Evolutionary conservation across 257 asterid species (phyloP).

Genomic region (Ocimum tenuiflorum): DNA sequence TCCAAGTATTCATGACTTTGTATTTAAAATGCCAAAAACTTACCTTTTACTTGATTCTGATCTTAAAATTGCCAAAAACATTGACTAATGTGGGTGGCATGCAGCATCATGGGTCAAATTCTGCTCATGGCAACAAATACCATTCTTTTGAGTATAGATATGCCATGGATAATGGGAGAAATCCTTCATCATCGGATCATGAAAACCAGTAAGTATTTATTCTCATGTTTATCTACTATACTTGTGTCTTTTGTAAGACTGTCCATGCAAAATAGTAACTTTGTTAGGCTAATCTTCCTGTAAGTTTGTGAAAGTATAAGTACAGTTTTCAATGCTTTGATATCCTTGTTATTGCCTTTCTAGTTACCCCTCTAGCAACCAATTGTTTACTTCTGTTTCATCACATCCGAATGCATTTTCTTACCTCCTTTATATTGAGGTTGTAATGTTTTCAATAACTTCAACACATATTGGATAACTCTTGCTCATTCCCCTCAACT

Average conservation of each 20-base stretch:
- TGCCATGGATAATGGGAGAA: slow-evolving; percentile 55
- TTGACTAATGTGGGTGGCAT: slow-evolving; percentile 26
- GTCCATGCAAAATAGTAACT: slow-evolving; percentile 8
- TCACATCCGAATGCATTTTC: not conserved
- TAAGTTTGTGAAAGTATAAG: not conserved
- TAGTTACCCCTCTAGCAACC: slow-evolving; percentile 7
- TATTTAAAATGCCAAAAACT: slow-evolving; percentile 1
- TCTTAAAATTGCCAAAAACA: slow-evolving; percentile 15
- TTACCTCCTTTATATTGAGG: slow-evolving; percentile 1
- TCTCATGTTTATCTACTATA: slow-evolving; percentile 3
- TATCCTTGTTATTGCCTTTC: not conserved
- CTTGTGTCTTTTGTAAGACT: not conserved
- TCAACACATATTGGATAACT: not conserved
- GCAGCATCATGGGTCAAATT: slow-evolving; percentile 79
- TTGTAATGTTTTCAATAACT: not conserved
- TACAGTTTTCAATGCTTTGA: not conserved
- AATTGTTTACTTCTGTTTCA: not conserved
- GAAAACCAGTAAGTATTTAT: slow-evolving; percentile 74
- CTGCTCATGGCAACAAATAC: slow-evolving; percentile 51
- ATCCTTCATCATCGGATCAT: slow-evolving; percentile 68
- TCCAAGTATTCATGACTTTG: slow-evolving; percentile 2
- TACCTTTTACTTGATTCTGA: slow-evolving; percentile 12
- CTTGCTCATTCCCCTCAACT: slow-evolving; percentile 18
- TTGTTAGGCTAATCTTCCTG: not conserved
- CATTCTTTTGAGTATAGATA: slow-evolving; percentile 65